Base-by-base conservation (phyloP, 176 grass and related monocot species). In the Avena insularis region DNA sequence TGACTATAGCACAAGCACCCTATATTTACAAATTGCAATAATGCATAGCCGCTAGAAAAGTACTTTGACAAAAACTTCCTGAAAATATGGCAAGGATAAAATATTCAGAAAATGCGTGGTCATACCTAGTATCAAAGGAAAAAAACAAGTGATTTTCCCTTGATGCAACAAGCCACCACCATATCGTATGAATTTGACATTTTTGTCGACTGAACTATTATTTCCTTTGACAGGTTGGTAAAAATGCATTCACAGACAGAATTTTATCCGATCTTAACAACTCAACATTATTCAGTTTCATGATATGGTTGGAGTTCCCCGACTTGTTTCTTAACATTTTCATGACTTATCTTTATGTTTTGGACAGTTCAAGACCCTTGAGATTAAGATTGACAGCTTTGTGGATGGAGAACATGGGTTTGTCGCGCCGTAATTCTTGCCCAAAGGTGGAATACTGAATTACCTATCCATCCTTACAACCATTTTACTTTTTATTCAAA, bases 401-500 rank as follows among this genome's bases (percentile, higher is more conserved):
- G 46, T 65, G 9, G 62, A 88, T 86, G 90, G 86, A 61, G 20
- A 85, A 66, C 14, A 78, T 78, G 90, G 63, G 78, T 49, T 46
- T 81, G 71, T 85, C 70, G 71, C 78, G 81, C 31, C 47, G 4
- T 46, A 91, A 88, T 55, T 85, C 90, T 71, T 85, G 33, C 63
- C 78, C 90, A 33, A 91, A 91, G 90, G 90, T 89, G 47, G 60
- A 68, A 20, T 80, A 74, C 21, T 45, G 19, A 83, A 45, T 67
- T 62, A 29, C 80, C 17, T 80, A 8, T 35, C 49, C 4, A 9
- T 50, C 82, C 43, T 72, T 9, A 72, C 33, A 58, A 62, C 9
- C 16, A 12, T 54, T 72, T 70, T 58, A 61, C 55, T 70, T 90
- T 62, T 5, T 13, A 48, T 83, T 54, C 4, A 46, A 55, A 45